phyloP scores from a whole-genome alignment of 345 rosid genomes.

The Cardiospermum halicacabum region DNA sequence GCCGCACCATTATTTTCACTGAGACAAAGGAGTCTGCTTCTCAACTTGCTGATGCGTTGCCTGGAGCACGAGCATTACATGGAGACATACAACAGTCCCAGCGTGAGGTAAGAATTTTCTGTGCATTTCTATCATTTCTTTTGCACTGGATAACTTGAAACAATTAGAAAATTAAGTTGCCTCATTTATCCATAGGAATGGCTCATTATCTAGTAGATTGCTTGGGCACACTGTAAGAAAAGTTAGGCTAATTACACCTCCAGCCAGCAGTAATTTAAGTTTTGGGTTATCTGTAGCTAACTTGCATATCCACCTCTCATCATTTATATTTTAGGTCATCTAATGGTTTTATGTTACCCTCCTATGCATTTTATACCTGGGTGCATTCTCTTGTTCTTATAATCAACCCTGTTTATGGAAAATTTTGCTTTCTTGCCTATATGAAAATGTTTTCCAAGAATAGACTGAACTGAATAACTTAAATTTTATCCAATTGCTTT shows the following conservation, averaged over 20 bases:
- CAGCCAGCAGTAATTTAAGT: not conserved
- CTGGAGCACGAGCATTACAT: constrained; percentile 85
- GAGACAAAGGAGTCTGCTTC: constrained; percentile 87
- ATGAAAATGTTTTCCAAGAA: not conserved
- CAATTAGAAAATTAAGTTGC: not conserved
- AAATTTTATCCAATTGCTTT: not conserved
- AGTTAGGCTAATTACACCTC: not conserved
- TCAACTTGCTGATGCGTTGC: constrained; percentile 79
- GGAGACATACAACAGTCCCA: constrained; percentile 94
- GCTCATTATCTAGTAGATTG: not conserved
- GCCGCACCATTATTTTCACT: constrained; percentile 84
- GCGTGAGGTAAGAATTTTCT: constrained; percentile 60
- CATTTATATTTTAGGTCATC: too few species aligned
- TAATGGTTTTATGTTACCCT: too few species aligned
- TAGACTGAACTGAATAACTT: not conserved
- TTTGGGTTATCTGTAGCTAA: not conserved
- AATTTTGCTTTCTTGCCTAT: not conserved
- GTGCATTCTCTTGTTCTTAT: not conserved
- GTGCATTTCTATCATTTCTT: not conserved
- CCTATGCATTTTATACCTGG: too few species aligned
- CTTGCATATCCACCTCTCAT: too few species aligned
- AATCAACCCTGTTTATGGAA: not conserved
- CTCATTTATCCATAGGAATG: not conserved
- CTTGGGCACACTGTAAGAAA: not conserved
- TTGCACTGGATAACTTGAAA: not conserved